Evolutionary conservation across 73 alveolate genomes (phyloP).

Genomic region (Tetrahymena malaccensis): DNA sequence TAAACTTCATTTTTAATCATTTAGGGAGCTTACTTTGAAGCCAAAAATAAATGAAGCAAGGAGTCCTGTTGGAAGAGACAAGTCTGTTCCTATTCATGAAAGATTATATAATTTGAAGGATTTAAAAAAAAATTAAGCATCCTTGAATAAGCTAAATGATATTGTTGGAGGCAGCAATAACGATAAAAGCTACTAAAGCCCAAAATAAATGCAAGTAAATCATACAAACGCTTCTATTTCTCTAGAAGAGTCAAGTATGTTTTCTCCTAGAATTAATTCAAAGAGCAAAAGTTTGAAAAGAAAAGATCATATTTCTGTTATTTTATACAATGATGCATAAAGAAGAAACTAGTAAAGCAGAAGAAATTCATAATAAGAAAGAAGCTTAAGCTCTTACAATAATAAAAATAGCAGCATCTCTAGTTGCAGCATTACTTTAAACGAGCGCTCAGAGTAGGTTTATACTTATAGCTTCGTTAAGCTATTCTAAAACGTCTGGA

Average conservation of each 20-base stretch:
- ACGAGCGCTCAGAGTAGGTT: neutral
- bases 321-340: neutral
- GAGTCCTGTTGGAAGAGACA: neutral
- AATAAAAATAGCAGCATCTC: neutral
- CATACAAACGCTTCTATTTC: neutral
- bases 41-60: neutral
- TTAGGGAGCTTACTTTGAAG: neutral
- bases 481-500: neutral
- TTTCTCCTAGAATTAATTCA: neutral
- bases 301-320: neutral
- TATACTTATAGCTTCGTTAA: neutral
- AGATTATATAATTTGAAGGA: neutral
- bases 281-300: neutral
- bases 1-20: neutral
- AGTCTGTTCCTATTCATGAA: neutral
- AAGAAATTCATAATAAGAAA: neutral
- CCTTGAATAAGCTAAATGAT: neutral
- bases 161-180: neutral
- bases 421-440: neutral
- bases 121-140: neutral
- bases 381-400: neutral
- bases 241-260: neutral
- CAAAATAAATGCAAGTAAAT: neutral
- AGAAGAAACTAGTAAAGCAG: neutral
- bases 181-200: neutral